phyloP scores from a whole-genome alignment of 805 yeast species.

The Blastobotrys attinorum region DNA sequence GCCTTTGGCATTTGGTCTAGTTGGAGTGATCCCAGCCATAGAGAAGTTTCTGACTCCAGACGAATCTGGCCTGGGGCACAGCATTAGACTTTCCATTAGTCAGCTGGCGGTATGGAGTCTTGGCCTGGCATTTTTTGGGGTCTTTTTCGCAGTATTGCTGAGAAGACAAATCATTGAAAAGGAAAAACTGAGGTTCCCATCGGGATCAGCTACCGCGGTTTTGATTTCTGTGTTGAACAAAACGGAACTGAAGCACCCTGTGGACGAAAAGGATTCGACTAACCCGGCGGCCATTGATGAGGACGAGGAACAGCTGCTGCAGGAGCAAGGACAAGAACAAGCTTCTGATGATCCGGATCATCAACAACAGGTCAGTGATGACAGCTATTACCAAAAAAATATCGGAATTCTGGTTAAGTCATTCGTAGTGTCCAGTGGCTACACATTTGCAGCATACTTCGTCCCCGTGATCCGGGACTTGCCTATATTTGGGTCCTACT shows the following conservation, averaged over 20 bases:
- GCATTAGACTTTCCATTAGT: constrained; percentile 31
- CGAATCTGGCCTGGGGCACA: constrained; percentile 56
- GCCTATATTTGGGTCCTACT: constrained; percentile 64
- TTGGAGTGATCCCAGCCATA: constrained; percentile 93
- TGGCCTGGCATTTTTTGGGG: constrained; percentile 90
- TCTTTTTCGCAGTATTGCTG: constrained; percentile 86
- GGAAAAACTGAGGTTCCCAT: constrained; percentile 85
- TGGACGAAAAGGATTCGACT: constrained; percentile 5
- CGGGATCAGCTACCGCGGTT: constrained; percentile 95
- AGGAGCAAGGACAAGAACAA: constrained; percentile 5
- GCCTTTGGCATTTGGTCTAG: constrained; percentile 89
- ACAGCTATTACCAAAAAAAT: constrained; percentile 37
- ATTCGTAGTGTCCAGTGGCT: constrained; percentile 59
- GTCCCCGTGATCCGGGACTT: constrained; percentile 58
- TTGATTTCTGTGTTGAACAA: constrained; percentile 74
- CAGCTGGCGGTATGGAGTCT: constrained; percentile 74
- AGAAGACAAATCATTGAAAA: constrained; percentile 80
- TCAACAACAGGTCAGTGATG: too few relatives aligned
- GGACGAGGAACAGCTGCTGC: neutral
- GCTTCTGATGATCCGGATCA: too few relatives aligned
- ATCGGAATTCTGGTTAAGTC: constrained; percentile 52
- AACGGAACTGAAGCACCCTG: constrained; percentile 17
- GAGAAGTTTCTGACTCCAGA: constrained; percentile 75
- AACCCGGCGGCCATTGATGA: neutral
- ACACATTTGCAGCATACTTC: constrained; percentile 66